Base-by-base conservation (phyloP, 2,329 filamentous ascomycete species). In the Colletotrichum tropicale region DNA sequence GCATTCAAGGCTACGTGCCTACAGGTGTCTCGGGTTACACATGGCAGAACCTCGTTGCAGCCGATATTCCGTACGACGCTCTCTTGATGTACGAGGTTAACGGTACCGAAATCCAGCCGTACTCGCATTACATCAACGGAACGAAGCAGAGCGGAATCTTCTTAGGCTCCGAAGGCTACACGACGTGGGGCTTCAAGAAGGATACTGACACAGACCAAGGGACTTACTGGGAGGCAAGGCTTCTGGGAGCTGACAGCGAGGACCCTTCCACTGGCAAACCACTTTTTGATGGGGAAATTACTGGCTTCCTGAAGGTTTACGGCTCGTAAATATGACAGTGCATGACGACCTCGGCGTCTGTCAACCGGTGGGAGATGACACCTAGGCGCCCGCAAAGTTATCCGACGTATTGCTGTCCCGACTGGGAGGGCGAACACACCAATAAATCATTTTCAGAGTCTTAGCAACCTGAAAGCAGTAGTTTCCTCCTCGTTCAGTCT, bases 31-130 rank as follows among this genome's bases (percentile, higher is more conserved):
- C 52, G 61, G 36, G 61, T 28, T 66, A 71, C 30, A 71, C 68
- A 18, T 75, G 68, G 61, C 60, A 62, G 36, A 52, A 60, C n/a
- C 67, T 75, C 24, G 68, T 60, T 13, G 68, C 52, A 4, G 68
- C 61, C 5, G 66, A 70, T 4, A 70, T 74, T n/a, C 66, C 66
- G 52, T 66, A 75, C 36, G n/a, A 71, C 13, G 65, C 71, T 30
- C 28, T 62, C 5, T 16, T 71, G 24, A 75, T 71, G 68, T 67
- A 75, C 69, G 48, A 62, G 5, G 62, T 62, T 8, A 67, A 72
- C 13, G 52, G 62, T 1, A 55, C 61, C 26, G 36, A 24, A 7
- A 26, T 55, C 30, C 32, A 56, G 28, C 30, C 61, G 62, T 66
- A 67, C 16, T 71, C 68, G 68, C 62, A 60, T 70, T 74, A 28